phyloP scores from a whole-genome alignment of 768 basidiomycete species.

The Lentinula aciculospora region DNA sequence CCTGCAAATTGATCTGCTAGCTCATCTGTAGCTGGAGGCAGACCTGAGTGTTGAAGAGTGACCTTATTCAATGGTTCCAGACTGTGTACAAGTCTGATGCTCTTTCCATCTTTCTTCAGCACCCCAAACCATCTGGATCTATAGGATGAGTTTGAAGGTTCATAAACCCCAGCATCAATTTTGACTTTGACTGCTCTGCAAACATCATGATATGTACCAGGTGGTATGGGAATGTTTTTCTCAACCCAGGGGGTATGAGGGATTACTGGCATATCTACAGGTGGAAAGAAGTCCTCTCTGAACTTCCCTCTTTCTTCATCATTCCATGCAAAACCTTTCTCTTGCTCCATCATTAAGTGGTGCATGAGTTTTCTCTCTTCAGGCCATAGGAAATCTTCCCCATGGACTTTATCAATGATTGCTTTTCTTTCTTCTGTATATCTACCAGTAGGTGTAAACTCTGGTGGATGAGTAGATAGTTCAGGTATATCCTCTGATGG shows the following conservation, averaged over 20 bases:
- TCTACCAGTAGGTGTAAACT: constrained; percentile 12
- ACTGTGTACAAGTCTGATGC: constrained; percentile 27
- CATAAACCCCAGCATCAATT: constrained; percentile 25
- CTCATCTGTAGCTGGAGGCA: constrained; percentile 25
- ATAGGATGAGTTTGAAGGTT: constrained; percentile 27
- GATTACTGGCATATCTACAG: constrained; percentile 25
- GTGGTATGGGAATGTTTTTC: constrained; percentile 23
- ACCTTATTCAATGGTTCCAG: constrained; percentile 32
- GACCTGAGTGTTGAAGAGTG: constrained; percentile 27
- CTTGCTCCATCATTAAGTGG: constrained; percentile 23
- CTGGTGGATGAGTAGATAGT: constrained; percentile 8
- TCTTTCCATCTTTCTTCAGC: constrained; percentile 30
- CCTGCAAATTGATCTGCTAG: constrained; percentile 29
- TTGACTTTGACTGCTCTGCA: constrained; percentile 16
- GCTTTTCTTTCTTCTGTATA: constrained; percentile 18
- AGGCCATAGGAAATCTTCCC: constrained; percentile 21
- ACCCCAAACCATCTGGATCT: constrained; percentile 29
- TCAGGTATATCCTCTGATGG: constrained; percentile 13
- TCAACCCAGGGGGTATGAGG: constrained; percentile 28
- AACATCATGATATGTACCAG: constrained; percentile 19
- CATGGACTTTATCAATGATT: constrained; percentile 9
- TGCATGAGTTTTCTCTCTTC: constrained; percentile 26
- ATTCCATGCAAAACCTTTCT: constrained; percentile 32
- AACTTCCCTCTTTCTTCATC: constrained; percentile 29
- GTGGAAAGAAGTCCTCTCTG: constrained; percentile 24